Conservation (phyloP, 2,329 filamentous ascomycete species). For the Fusarium sambucinum region DNA sequence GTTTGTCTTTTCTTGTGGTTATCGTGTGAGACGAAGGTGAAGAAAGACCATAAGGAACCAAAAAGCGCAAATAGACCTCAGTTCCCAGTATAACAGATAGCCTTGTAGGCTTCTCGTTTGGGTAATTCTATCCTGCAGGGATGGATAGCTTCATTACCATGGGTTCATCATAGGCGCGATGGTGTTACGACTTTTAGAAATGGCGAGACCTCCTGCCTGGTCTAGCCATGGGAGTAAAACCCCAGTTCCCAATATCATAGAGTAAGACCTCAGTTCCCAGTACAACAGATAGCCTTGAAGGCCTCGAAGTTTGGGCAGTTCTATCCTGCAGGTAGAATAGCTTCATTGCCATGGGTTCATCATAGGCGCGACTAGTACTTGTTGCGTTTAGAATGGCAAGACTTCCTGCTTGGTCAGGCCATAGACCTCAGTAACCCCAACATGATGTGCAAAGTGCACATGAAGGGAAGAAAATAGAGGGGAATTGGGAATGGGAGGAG, state of each 20-base stretch:
- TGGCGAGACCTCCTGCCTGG: neutral
- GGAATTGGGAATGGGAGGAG: too few relatives aligned
- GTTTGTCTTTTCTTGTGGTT: too few relatives aligned
- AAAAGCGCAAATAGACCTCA: too few relatives aligned
- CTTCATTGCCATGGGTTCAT: constrained; percentile 10
- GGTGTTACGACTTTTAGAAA: neutral
- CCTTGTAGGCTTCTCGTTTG: neutral
- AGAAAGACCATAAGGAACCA: too few relatives aligned
- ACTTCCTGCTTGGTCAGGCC: neutral
- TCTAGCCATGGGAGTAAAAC: neutral
- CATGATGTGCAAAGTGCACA: neutral
- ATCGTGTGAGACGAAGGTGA: too few relatives aligned
- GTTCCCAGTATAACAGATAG: constrained; percentile 2
- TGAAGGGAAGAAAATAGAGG: too few relatives aligned
- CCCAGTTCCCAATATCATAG: too few relatives aligned
- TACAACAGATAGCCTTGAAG: neutral
- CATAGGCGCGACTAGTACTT: neutral
- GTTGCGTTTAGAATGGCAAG: neutral
- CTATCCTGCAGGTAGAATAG: neutral
- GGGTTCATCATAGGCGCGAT: constrained; percentile 5
- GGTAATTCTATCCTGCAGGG: neutral
- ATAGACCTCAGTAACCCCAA: neutral
- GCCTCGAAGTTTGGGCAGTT: neutral
- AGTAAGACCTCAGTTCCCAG: neutral
- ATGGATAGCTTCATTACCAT: constrained; percentile 4